Percentiles rank a stretch among this genome's conserved stretches.
Conservation (phyloP, 148 eudicot genomes). For the Simmondsia chinensis region DNA sequence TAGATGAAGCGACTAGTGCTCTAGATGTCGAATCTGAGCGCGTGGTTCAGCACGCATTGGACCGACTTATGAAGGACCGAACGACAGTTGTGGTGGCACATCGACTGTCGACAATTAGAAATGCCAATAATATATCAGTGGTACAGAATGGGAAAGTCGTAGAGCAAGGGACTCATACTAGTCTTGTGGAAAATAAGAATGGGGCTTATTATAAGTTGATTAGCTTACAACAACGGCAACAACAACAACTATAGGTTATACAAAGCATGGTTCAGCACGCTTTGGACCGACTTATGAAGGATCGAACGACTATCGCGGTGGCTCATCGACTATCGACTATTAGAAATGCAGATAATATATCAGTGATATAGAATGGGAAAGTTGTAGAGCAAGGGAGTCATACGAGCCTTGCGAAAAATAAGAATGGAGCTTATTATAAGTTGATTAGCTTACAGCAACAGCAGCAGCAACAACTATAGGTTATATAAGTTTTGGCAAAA, state of each 20-base stretch:
- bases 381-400: conserved; percentile 90
- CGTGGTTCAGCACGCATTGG: conserved; percentile 78
- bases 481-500: background rate
- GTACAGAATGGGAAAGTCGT: conserved; percentile 78
- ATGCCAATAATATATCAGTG: conserved; percentile 87
- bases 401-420: conserved; percentile 43
- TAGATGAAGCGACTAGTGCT: conserved; percentile 95
- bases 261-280: conserved; percentile 18
- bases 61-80: conserved; percentile 80
- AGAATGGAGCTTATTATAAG: conserved; percentile 60
- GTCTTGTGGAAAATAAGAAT: conserved; percentile 42
- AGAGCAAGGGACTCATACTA: conserved; percentile 81
- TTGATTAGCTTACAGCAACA: conserved; percentile 63
- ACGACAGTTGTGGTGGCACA: conserved; percentile 87
- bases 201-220: conserved; percentile 72
- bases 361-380: conserved; percentile 84
- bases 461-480: conserved; percentile 20
- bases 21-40: conserved; percentile 86
- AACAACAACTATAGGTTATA: conserved; percentile 9
- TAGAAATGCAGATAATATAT: conserved; percentile 75
- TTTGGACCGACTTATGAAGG: conserved; percentile 77
- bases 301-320: conserved; percentile 75
- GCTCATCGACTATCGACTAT: conserved; percentile 92
- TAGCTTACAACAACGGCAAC: conserved; percentile 57
- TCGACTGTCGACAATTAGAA: conserved; percentile 75